A percentile compares a stretch with the other conserved stretches of the same genome.
phyloP scores from a whole-genome alignment of 371 early-diverging fungal genomes.

The Polyrhizophydium stewartii region DNA sequence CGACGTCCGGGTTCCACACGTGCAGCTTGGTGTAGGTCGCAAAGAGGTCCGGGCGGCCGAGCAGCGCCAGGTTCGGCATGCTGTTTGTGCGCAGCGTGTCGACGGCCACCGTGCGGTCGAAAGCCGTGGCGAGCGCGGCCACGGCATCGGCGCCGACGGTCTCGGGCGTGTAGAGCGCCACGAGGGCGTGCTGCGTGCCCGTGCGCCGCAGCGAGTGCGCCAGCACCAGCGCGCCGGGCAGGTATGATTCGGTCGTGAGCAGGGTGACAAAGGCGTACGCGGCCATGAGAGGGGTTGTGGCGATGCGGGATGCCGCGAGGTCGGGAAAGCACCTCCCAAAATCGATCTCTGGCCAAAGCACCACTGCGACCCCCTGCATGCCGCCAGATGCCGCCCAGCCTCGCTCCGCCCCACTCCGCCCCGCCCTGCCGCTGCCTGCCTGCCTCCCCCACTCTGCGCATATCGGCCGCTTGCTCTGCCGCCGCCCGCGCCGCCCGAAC shows the following conservation, averaged over 20 bases:
- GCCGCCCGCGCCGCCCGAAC: no score
- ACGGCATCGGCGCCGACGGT: conserved; percentile 40
- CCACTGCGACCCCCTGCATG: no score
- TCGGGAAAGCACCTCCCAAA: no score
- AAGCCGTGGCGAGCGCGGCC: conserved; percentile 46
- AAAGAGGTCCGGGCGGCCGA: conserved; percentile 87
- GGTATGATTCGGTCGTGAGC: conserved; percentile 59
- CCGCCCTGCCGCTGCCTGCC: no score
- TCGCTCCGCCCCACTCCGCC: no score
- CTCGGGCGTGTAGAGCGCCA: conserved; percentile 68
- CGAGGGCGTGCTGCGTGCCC: conserved; percentile 57
- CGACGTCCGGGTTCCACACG: conserved; percentile 58
- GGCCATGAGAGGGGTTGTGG: no score
- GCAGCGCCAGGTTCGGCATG: conserved; percentile 60
- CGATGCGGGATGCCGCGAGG: no score
- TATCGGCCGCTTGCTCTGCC: not conserved
- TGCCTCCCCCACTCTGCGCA: not conserved
- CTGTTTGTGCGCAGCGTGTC: conserved; percentile 32
- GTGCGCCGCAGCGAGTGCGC: conserved; percentile 68
- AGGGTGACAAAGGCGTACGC: conserved; percentile 29
- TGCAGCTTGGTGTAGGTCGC: conserved; percentile 88
- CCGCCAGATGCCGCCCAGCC: no score
- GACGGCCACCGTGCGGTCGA: conserved; percentile 66
- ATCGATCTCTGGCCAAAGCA: no score
- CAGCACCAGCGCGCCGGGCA: conserved; percentile 80